Percentiles rank a stretch among this genome's conserved stretches.
These are phyloP conservation scores for Stellera chamaejasme DNA, from an alignment of 345 rosid species.

Conservation along the genomic window DNA sequence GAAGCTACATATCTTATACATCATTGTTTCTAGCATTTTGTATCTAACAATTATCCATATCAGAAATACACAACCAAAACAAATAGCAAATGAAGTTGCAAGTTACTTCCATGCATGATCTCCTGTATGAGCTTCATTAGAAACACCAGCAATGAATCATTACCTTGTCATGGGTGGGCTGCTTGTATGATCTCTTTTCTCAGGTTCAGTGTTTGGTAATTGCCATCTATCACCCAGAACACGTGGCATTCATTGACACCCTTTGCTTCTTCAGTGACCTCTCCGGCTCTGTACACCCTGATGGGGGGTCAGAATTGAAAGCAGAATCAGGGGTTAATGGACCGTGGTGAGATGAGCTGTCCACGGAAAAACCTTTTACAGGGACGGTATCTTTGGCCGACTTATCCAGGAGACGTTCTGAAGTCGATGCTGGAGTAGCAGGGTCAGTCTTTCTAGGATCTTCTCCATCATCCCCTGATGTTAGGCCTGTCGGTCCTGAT, in stretches of 20 bases:
- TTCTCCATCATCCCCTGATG: constrained; percentile 32
- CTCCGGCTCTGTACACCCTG: constrained; percentile 51
- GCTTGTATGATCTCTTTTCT: constrained; percentile 56
- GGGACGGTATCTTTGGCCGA: constrained; percentile 48
- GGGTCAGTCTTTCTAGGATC: constrained; percentile 72
- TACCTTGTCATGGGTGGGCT: constrained; percentile 34
- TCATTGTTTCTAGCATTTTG: too few relatives aligned
- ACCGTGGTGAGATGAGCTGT: constrained; percentile 77
- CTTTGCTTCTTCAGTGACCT: constrained; percentile 68
- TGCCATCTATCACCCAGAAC: constrained; percentile 41
- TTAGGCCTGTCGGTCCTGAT: constrained; percentile 28
- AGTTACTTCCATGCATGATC: constrained; percentile 39
- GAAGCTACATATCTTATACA: too few relatives aligned
- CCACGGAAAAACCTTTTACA: constrained; percentile 69
- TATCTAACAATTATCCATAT: too few relatives aligned
- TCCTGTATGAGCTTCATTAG: constrained; percentile 30
- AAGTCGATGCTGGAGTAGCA: constrained; percentile 80
- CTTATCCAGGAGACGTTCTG: constrained; percentile 71
- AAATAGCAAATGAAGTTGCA: constrained; percentile 18
- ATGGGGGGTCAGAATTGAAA: constrained; percentile 48
- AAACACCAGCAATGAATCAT: constrained; percentile 43
- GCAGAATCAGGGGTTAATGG: constrained; percentile 88
- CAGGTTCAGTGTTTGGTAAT: constrained; percentile 72
- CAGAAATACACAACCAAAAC: constrained; percentile 15
- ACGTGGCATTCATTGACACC: constrained; percentile 27